Percentiles rank a stretch among this genome's conserved stretches.
These are phyloP conservation scores for Castanea mollissima DNA, from an alignment of 306 rosid species.

Conservation along the genomic window DNA sequence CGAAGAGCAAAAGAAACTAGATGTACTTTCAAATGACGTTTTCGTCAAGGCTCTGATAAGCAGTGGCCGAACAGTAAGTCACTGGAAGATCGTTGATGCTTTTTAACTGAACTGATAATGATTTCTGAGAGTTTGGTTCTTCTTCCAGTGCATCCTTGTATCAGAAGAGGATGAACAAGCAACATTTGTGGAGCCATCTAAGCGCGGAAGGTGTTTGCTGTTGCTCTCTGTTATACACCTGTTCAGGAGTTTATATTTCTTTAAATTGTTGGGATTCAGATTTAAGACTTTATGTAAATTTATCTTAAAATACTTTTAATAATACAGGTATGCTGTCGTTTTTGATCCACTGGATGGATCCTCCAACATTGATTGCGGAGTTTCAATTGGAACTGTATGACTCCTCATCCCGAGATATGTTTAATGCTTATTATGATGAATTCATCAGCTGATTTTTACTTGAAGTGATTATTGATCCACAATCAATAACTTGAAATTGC, in stretches of 20 bases:
- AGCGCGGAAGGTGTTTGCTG: constrained; percentile 46
- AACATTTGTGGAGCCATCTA: constrained; percentile 65
- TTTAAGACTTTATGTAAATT: not conserved
- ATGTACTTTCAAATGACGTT: constrained; percentile 94
- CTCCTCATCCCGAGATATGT: not conserved
- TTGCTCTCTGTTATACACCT: not conserved
- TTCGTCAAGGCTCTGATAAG: constrained; percentile 86
- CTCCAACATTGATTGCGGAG: constrained; percentile 90
- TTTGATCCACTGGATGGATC: constrained; percentile 83
- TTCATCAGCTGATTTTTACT: constrained; percentile 13
- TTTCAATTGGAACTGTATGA: constrained; percentile 92
- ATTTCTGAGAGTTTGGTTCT: constrained; percentile 28
- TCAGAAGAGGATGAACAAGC: constrained; percentile 98
- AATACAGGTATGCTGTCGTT: constrained; percentile 76
- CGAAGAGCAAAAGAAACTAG: constrained; percentile 96
- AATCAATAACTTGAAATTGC: constrained; percentile 23
- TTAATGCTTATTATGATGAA: not conserved
- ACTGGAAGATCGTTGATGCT: constrained; percentile 14
- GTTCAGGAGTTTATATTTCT: not conserved
- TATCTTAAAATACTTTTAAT: not conserved
- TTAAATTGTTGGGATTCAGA: not conserved
- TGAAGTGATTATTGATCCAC: constrained; percentile 15
- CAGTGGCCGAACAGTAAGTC: constrained; percentile 93
- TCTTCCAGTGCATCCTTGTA: constrained; percentile 75
- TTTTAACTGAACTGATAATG: constrained; percentile 1